A percentile compares a stretch with the other conserved stretches of the same genome.
phyloP scores from a whole-genome alignment of 2,329 filamentous ascomycete genomes.

The Botryotinia convoluta region DNA sequence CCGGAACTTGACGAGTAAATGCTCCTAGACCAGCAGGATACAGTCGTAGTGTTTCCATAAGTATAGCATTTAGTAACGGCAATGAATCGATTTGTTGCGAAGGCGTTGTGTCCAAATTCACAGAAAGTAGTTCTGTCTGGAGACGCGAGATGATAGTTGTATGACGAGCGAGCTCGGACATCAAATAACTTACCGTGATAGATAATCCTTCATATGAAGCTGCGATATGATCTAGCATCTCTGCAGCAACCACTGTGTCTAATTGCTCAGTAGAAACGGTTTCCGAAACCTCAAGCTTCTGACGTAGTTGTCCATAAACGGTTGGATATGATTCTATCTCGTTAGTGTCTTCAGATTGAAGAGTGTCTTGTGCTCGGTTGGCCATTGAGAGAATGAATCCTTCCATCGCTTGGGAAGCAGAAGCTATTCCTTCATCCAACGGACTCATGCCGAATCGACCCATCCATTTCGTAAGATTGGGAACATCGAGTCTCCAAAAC shows the following conservation, averaged over 20 bases:
- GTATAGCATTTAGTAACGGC: conserved; percentile 51
- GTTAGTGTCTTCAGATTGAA: background rate
- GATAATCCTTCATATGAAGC: conserved; percentile 75
- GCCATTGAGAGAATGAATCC: background rate
- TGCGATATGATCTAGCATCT: conserved; percentile 70
- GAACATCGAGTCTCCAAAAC: background rate
- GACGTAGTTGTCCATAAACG: background rate
- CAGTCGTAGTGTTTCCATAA: conserved; percentile 55
- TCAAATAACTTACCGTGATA: conserved; percentile 60
- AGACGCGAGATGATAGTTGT: conserved; percentile 30
- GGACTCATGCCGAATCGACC: background rate
- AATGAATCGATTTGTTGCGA: conserved; percentile 45
- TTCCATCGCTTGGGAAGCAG: background rate
- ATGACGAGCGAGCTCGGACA: conserved; percentile 53
- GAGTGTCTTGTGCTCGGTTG: background rate
- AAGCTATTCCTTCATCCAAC: background rate
- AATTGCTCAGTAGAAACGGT: conserved; percentile 3
- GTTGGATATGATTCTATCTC: background rate
- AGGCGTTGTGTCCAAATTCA: background rate
- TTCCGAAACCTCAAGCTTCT: background rate
- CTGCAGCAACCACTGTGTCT: conserved; percentile 53
- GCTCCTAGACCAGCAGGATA: conserved; percentile 53
- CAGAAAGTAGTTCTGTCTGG: background rate
- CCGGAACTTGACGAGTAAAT: conserved; percentile 43
- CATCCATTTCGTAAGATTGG: background rate